Percentiles rank a stretch among this genome's conserved stretches.
Conservation (phyloP, 176 grass and related monocot species). For the Alopecurus myosuroides region DNA sequence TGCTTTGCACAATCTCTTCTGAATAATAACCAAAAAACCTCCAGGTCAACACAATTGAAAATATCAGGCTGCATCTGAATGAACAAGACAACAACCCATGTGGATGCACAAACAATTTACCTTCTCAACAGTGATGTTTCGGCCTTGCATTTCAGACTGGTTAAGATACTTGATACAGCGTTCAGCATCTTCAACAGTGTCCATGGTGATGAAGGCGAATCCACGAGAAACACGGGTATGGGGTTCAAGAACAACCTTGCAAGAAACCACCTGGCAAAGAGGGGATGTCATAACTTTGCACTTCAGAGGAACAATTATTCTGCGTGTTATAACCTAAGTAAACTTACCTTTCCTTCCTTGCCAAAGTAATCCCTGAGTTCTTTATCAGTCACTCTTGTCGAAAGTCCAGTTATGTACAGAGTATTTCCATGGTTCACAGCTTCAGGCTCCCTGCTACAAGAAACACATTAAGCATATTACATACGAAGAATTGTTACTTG, state of each 20-base stretch:
- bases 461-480: neutral
- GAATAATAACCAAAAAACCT: constrained; percentile 83
- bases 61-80: constrained; percentile 23
- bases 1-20: constrained; percentile 75
- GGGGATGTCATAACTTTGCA: constrained; percentile 3
- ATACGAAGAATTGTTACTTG: neutral
- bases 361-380: constrained; percentile 62
- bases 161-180: constrained; percentile 72
- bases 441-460: constrained; percentile 33
- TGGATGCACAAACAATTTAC: constrained; percentile 29
- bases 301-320: neutral
- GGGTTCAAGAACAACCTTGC: constrained; percentile 65
- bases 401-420: constrained; percentile 67
- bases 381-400: constrained; percentile 61
- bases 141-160: constrained; percentile 56
- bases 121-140: constrained; percentile 68
- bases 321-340: neutral
- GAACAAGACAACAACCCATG: constrained; percentile 14
- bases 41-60: constrained; percentile 50
- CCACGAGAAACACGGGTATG: constrained; percentile 64
- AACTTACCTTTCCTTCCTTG: constrained; percentile 71
- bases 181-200: constrained; percentile 61
- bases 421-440: constrained; percentile 61
- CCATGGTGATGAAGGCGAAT: constrained; percentile 78
- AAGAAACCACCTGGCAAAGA: constrained; percentile 44